Base-by-base conservation (phyloP, 192 early-diverging fungal genomes). In the Coemansia sp. region DNA sequence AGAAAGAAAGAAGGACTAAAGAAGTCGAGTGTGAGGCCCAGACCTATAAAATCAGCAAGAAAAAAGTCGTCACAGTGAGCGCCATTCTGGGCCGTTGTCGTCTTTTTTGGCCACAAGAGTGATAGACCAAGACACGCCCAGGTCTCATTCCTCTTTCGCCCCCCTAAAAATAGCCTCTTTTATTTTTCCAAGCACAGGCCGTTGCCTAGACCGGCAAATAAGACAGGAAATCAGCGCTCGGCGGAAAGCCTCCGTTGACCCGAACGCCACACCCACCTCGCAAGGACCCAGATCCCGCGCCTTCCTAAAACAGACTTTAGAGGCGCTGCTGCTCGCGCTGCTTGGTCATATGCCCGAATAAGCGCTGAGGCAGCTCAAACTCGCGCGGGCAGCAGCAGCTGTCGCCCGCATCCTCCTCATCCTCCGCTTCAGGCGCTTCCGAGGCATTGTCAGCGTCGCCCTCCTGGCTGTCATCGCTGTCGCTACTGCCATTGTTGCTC, bases 381-480 rank as follows among this genome's bases (percentile, higher is more conserved):
- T 82, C 80, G 41, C 72, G 69, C 11, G 79, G 79, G 33, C 75
- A 77, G 52, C 74, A 77, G 13, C 60, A 67, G 29, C 66, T 52
- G 22, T 24, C 66, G 36, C 70, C 62, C 41, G 51, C 54, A 20
- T 42, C 54, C 33, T 67, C 65, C 27, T 15, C 29, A 2, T 29
- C 16, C 1, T 55, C 61, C 41, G 41, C 29, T 20, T 34, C 67
- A 18, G 8, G 29, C 18, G 33, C 27, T 15, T 46, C 70, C 12
- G 63, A 43, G 12, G 52, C 61, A 20, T 5, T 31, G 36, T 57
- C 70, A 44, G 29, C 18, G 29, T 47, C 57, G 22, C 24, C 18
- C 43, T 44, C 41, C 15, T 18, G 27, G 22, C 27, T 40, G 8
- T 34, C 42, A 57, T 60, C 55, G 33, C 54, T 57, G 54, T 29